Evolutionary conservation across 768 basidiomycete genomes (phyloP), one percentile per base, ranked within the genome.

Genomic region (Pleurotus djamor): DNA sequence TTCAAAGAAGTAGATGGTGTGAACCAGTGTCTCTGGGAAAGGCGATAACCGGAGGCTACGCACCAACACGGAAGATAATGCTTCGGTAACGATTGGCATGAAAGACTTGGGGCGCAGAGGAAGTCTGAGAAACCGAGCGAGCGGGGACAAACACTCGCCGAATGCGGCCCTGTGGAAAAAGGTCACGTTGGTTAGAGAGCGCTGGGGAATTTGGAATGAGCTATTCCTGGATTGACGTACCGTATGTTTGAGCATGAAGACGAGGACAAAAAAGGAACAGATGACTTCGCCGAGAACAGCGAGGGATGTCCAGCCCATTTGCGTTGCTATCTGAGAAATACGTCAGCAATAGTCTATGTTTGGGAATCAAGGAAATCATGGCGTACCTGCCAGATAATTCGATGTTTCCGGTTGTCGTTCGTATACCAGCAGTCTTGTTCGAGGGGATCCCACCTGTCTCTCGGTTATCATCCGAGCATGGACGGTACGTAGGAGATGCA

Each of bases 361-460:
- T 13, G 8, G 4, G 34, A 35, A n/a, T 34, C 33, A 6, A 36
- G 10, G 4, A 32, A n/a, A n/a, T 38, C 28, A 41, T 41, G 21
- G 34, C 51, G 28, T 21, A 52, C 51, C 36, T 52, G 51, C 66
- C 66, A 67, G 10, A 61, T 58, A 4, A 67, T 44, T 13, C 66
- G 43, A 45, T 67, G 48, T n/a, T 33, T 55, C 4, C 21, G 45
- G 45, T 67, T 58, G 33, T 66, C 60, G 37, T 64, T 66, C 3
- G 63, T 59, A 55, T 67, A 67, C 65, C 65, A 67, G 43, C 66
- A 67, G 47, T 63, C 65, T 41, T 58, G 8, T 33, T 59, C 65
- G 16, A 67, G 59, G 4, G 65, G 65, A 48, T 67, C 63, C 66
- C 66, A 67, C 3, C 66, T 67, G 45, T 12, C 21, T 28, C 21